Evolutionary conservation across 257 asterid genomes (phyloP), one percentile per base, ranked within the genome.

Genomic region (Petunia axillaris): DNA sequence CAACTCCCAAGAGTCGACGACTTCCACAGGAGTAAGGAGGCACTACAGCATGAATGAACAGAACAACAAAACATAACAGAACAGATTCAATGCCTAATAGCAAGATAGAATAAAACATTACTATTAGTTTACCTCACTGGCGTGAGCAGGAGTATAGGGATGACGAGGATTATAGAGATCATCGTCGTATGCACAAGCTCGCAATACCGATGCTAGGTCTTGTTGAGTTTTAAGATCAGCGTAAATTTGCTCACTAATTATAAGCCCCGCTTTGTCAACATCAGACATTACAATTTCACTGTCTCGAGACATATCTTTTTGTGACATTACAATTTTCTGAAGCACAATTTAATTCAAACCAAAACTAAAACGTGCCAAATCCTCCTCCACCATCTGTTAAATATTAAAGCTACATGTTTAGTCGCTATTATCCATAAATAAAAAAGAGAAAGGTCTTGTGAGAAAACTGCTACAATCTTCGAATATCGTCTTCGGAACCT

Each of bases 1-100:
- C 90, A 95, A 86, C 89, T 95, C 99, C 98, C 97, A 90, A 41
- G 97, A 90, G 82, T 93, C 97, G 86, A 87, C 94, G 55, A 95
- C 94, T 89, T 95, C 99, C 87, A 92, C 90, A 57, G 88, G 25
- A 25, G 25, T 25, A 81, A 70, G 99, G 97, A 65, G 99, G 97
- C 99, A 95, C 99, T 95, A 93, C 88, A 87, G 77, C 64, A 86
- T 52, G 79, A 63, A 80, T 16, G 41, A 68, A 52, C 48, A 50
- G n/a, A 37, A 75, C 50, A 36, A 75, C 41, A 57, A 36, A 39
- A 25, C 25, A 25, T 25, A 25, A 25, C 25, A 25, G 25, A 25
- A 25, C 25, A 25, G 25, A 25, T 25, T 25, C 25, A 25, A 25
- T 25, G 25, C 25, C 25, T 25, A 25, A 25, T 25, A 25, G 43